These are phyloP conservation scores for Dendrobium chrysotoxum DNA, from an alignment of 106 monocot genomes.

Conservation along the genomic window DNA sequence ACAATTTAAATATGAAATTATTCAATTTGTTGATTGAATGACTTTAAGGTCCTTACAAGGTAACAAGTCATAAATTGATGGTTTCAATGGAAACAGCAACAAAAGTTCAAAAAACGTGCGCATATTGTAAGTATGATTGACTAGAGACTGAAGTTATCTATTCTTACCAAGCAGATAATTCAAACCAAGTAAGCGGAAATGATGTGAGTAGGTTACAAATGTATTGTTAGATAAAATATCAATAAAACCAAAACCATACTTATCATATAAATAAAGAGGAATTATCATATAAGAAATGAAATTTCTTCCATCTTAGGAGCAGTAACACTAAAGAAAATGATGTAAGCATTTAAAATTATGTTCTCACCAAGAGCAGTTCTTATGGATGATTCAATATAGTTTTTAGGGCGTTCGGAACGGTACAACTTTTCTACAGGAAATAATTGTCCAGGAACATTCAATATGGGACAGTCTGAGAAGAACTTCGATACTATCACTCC, in stretches of 20 bases:
- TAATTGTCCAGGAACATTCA: constrained; percentile 85
- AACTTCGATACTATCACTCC: constrained; percentile 92
- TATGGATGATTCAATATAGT: constrained; percentile 78
- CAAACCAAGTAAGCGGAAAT: background rate
- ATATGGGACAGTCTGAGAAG: constrained; percentile 82
- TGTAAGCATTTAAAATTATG: background rate
- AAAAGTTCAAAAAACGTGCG: background rate
- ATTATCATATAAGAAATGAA: background rate
- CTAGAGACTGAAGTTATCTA: background rate
- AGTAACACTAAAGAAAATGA: background rate
- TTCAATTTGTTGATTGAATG: background rate
- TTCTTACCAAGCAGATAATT: background rate
- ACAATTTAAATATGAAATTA: background rate
- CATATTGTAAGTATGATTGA: background rate
- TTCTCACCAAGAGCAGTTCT: constrained; percentile 76
- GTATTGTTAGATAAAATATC: background rate
- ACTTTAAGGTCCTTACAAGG: background rate
- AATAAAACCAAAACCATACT: background rate
- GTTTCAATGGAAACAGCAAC: background rate
- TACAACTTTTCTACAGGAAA: constrained; percentile 91
- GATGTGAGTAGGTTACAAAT: background rate
- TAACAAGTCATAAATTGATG: background rate
- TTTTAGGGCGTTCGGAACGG: constrained; percentile 69
- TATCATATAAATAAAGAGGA: background rate
- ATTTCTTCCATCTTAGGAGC: background rate